Conservation (phyloP, 108 stramenopile species). For the Nitzschia sp. region DNA sequence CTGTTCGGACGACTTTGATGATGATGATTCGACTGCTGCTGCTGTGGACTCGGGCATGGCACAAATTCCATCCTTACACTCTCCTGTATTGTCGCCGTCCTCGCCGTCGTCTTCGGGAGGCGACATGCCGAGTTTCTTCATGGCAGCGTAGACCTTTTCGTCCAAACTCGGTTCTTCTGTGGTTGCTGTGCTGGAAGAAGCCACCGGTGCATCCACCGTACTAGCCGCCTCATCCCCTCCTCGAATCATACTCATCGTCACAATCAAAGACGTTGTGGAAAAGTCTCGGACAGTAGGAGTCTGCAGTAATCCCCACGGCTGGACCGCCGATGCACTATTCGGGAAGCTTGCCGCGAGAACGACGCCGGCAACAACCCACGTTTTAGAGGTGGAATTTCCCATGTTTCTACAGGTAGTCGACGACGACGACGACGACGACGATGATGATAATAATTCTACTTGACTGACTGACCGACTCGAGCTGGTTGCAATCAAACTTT, state of each 20-base stretch:
- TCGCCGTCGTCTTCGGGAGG: slow-evolving; percentile 25
- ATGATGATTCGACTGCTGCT: neutral
- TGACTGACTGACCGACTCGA: no score
- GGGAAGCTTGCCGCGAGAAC: no score
- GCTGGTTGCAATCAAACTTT: no score
- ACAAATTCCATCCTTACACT: slow-evolving; percentile 68
- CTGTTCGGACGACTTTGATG: neutral
- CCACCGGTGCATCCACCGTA: neutral
- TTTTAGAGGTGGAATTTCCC: neutral
- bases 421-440: no score
- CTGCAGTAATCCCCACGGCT: no score
- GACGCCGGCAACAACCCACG: neutral
- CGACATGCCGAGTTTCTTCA: slow-evolving; percentile 71
- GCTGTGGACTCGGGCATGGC: slow-evolving; percentile 30
- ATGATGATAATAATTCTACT: no score
- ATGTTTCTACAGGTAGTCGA: no score
- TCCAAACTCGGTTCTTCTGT: slow-evolving; percentile 49
- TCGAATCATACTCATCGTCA: neutral
- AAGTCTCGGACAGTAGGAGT: no score
- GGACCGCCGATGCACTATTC: no score
- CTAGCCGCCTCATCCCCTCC: slow-evolving; percentile 1
- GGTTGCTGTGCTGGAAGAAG: neutral
- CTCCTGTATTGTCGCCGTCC: slow-evolving; percentile 2
- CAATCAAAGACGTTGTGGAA: no score
- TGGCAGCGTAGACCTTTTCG: slow-evolving; percentile 77